These are phyloP conservation scores for Orbilia javanica DNA, from an alignment of 2,329 filamentous ascomycete genomes.

Conservation along the genomic window DNA sequence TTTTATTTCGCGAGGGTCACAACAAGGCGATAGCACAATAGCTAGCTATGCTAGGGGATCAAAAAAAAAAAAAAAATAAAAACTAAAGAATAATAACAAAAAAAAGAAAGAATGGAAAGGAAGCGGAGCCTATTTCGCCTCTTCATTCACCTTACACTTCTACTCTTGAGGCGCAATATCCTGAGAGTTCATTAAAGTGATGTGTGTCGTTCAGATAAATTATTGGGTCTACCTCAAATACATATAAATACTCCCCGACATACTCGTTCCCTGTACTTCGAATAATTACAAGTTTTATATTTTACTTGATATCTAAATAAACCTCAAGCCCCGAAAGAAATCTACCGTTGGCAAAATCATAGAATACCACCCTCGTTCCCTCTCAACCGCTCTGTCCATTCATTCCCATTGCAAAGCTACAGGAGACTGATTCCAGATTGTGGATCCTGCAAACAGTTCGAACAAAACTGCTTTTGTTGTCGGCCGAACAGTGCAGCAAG, in stretches of 20 bases:
- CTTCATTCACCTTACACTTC: background rate
- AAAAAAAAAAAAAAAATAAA: background rate
- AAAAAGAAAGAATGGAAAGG: background rate
- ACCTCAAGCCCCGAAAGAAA: background rate
- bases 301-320: background rate
- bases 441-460: background rate
- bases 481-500: background rate
- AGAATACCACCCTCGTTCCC: no score
- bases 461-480: background rate
- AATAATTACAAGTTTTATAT: background rate
- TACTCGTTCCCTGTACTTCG: no score
- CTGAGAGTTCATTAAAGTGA: background rate
- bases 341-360: no score
- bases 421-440: background rate
- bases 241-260: background rate
- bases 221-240: background rate
- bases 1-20: background rate
- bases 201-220: background rate
- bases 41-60: constrained; percentile 20
- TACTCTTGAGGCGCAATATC: background rate
- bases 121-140: background rate
- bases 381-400: no score
- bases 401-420: background rate
- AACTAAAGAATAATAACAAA: background rate
- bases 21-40: background rate